Conservation (phyloP, 2,329 filamentous ascomycete genomes). For the Eutypella sp. region DNA sequence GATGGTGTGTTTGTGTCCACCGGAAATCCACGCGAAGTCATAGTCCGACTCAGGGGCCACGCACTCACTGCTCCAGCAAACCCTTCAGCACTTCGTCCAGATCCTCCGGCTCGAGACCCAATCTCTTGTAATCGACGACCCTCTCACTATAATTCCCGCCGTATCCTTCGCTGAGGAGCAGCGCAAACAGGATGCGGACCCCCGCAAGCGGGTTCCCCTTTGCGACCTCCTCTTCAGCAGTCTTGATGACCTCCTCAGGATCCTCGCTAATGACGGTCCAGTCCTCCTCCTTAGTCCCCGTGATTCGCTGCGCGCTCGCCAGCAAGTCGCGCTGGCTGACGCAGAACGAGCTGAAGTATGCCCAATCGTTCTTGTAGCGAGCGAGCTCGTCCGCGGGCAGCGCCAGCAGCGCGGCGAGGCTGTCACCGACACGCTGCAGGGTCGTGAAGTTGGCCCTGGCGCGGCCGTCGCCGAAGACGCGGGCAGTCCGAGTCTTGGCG, state of each 20-base stretch:
- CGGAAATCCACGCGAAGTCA: not conserved
- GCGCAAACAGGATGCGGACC: constrained; percentile 18
- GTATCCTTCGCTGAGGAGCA: constrained; percentile 24
- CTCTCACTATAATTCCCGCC: constrained; percentile 29
- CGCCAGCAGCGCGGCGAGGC: constrained; percentile 29
- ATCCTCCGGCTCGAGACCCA: constrained; percentile 24
- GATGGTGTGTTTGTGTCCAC: too few species aligned
- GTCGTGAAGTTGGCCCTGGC: constrained; percentile 24
- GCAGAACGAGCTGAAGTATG: constrained; percentile 31
- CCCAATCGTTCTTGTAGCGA: constrained; percentile 23
- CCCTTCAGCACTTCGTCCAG: constrained; percentile 22
- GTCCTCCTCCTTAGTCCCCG: constrained; percentile 21
- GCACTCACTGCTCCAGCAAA: constrained; percentile 4
- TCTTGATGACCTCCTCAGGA: constrained; percentile 12
- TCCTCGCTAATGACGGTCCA: constrained; percentile 23
- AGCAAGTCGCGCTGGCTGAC: constrained; percentile 31
- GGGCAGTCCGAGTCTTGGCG: constrained; percentile 22
- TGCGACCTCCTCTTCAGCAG: constrained; percentile 6
- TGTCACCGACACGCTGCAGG: constrained; percentile 27
- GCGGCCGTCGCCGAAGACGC: constrained; percentile 26
- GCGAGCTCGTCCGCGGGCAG: constrained; percentile 27
- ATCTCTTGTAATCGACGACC: constrained; percentile 18
- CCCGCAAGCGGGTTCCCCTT: constrained; percentile 10
- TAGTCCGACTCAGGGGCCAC: not conserved
- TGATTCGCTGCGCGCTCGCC: constrained; percentile 27